Evolutionary conservation across 768 basidiomycete species (phyloP).

Genomic region (Tremella yokohamensis): DNA sequence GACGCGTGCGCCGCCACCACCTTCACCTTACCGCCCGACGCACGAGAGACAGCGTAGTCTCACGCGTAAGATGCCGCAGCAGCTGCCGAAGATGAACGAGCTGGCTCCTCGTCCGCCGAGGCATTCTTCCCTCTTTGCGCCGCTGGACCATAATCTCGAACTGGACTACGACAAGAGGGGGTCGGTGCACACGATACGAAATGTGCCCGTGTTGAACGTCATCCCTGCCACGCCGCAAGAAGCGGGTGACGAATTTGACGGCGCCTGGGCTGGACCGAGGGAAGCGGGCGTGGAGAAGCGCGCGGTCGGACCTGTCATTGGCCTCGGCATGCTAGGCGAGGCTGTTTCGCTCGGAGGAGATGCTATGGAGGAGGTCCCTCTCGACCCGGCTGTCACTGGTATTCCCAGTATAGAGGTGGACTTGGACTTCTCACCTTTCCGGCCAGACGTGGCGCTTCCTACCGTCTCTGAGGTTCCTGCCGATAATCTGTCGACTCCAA

Average conservation of each 20-base stretch:
- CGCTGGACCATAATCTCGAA: not conserved
- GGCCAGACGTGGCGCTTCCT: conserved; percentile 22
- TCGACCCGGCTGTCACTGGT: conserved; percentile 10
- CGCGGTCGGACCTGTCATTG: not conserved
- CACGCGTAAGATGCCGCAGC: conserved; percentile 22
- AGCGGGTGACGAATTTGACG: conserved; percentile 26
- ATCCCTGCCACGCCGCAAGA: conserved; percentile 46
- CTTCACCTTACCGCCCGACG: conserved; percentile 44
- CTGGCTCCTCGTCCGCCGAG: conserved; percentile 20
- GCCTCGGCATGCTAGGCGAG: not conserved
- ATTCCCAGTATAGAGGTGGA: conserved; percentile 27
- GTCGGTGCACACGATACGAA: not conserved
- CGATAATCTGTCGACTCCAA: not conserved
- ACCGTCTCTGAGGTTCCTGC: not conserved
- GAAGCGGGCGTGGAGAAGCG: conserved; percentile 22
- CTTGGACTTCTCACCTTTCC: conserved; percentile 46
- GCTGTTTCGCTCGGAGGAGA: conserved; percentile 6
- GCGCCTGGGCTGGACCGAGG: conserved; percentile 6
- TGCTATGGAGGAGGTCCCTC: conserved; percentile 25
- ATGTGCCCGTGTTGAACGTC: conserved; percentile 43
- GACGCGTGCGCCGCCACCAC: conserved; percentile 31
- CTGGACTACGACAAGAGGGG: not conserved
- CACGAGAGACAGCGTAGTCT: conserved; percentile 21
- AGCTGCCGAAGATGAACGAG: conserved; percentile 16
- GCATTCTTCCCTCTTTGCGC: conserved; percentile 20